phyloP scores from a whole-genome alignment of 2,329 filamentous ascomycete species.

The Trichoderma hamatum region DNA sequence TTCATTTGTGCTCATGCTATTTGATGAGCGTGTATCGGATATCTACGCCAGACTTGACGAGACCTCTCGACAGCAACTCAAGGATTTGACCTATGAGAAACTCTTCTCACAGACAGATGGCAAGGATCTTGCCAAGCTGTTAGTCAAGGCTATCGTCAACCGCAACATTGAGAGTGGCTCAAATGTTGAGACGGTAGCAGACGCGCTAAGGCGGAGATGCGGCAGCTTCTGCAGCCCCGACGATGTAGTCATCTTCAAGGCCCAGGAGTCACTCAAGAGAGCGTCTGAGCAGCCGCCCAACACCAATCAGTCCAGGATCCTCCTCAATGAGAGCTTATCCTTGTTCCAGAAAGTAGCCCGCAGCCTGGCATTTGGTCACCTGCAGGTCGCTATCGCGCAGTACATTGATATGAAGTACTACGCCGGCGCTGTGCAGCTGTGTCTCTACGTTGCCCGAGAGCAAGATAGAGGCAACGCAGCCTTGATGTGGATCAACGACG shows the following conservation, averaged over 20 bases:
- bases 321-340: slow-evolving; percentile 85
- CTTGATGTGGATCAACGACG: slow-evolving; percentile 84
- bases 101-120: slow-evolving; percentile 80
- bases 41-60: slow-evolving; percentile 79
- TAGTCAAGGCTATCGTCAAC: slow-evolving; percentile 98
- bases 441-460: slow-evolving; percentile 79
- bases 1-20: slow-evolving; percentile 91
- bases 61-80: slow-evolving; percentile 67
- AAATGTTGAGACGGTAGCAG: slow-evolving; percentile 95
- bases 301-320: slow-evolving; percentile 72
- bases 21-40: slow-evolving; percentile 89
- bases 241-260: slow-evolving; percentile 97
- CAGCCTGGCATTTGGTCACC: slow-evolving; percentile 77
- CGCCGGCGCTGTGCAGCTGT: slow-evolving; percentile 88
- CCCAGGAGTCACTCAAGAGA: slow-evolving; percentile 89
- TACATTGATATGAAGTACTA: slow-evolving; percentile 86
- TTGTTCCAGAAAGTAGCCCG: slow-evolving; percentile 88
- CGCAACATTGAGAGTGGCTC: slow-evolving; percentile 95
- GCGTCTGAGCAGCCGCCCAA: slow-evolving; percentile 78
- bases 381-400: slow-evolving; percentile 75
- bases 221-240: slow-evolving; percentile 97
- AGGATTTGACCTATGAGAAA: slow-evolving; percentile 80
- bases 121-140: slow-evolving; percentile 85
- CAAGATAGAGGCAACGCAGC: slow-evolving; percentile 87
- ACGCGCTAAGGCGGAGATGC: slow-evolving; percentile 87